Percentiles rank a stretch among this genome's conserved stretches.
Evolutionary conservation across 768 basidiomycete genomes (phyloP).

Genomic region (Russula virescens): DNA sequence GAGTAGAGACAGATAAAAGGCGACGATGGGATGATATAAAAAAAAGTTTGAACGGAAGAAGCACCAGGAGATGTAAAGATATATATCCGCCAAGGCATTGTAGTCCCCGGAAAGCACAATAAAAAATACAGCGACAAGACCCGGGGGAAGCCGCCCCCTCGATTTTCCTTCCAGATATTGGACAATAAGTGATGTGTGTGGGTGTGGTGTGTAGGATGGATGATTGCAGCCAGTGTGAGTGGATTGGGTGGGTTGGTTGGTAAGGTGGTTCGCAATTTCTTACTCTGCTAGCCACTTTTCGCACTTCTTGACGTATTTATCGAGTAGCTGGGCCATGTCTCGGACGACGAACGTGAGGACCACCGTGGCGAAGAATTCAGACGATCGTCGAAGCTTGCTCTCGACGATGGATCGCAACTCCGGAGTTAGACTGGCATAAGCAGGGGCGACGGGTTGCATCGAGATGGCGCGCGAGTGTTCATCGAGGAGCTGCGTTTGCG

Average conservation of each 20-base stretch:
- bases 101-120: constrained; percentile 31
- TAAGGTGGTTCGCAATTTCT: neutral
- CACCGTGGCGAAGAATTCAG: constrained; percentile 90
- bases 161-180: constrained; percentile 12
- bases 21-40: constrained; percentile 18
- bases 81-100: constrained; percentile 28
- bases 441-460: constrained; percentile 58
- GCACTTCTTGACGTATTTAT: constrained; percentile 92
- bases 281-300: constrained; percentile 89
- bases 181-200: neutral
- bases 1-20: constrained; percentile 3
- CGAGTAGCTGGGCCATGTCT: constrained; percentile 78
- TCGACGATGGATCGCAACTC: constrained; percentile 64
- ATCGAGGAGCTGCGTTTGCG: constrained; percentile 72
- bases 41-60: constrained; percentile 31
- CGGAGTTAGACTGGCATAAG: constrained; percentile 64
- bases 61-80: constrained; percentile 24
- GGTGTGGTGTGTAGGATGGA: neutral
- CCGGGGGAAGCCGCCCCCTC: neutral
- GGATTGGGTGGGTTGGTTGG: neutral
- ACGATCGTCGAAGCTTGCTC: constrained; percentile 68
- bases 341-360: constrained; percentile 86
- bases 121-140: constrained; percentile 29
- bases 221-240: neutral
- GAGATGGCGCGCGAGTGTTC: constrained; percentile 76